These are phyloP conservation scores for Alternaria burnsii DNA, from an alignment of 2,329 filamentous ascomycete genomes.

Conservation along the genomic window DNA sequence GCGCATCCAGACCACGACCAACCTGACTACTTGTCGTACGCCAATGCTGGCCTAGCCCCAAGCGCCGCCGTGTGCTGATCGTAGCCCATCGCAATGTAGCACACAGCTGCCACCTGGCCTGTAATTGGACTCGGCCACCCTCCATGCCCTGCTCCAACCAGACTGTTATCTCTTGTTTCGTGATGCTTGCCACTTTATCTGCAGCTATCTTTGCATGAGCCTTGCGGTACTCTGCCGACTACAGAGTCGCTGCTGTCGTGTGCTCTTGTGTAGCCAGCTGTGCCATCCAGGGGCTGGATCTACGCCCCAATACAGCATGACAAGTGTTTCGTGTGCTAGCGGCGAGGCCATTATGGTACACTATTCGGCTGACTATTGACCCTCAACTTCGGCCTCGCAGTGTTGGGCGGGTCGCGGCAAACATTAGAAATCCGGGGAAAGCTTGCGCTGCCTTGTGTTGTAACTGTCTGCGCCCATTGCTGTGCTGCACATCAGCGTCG, in stretches of 20 bases:
- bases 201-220: slow-evolving; percentile 4
- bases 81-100: slow-evolving; percentile 13
- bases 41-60: slow-evolving; percentile 28
- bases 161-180: slow-evolving; percentile 36
- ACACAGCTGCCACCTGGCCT: slow-evolving; percentile 37
- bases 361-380: slow-evolving; percentile 17
- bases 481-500: no score
- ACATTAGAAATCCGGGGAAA: slow-evolving; percentile 40
- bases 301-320: slow-evolving; percentile 36
- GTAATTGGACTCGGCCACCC: slow-evolving; percentile 27
- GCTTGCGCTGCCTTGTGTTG: slow-evolving; percentile 18
- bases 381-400: slow-evolving; percentile 32
- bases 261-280: slow-evolving; percentile 16
- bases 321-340: slow-evolving; percentile 42
- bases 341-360: slow-evolving; percentile 21
- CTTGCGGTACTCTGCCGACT: neutral
- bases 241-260: slow-evolving; percentile 2
- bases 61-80: slow-evolving; percentile 26
- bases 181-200: slow-evolving; percentile 28
- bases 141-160: slow-evolving; percentile 22
- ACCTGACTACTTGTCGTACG: slow-evolving; percentile 29
- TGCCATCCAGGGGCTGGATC: slow-evolving; percentile 34
- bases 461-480: no score
- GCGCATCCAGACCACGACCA: slow-evolving; percentile 13
- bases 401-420: slow-evolving; percentile 38